A percentile compares a stretch with the other conserved stretches of the same genome.
Conservation (phyloP, 2,329 filamentous ascomycete genomes). For the Fusarium bulbicola region DNA sequence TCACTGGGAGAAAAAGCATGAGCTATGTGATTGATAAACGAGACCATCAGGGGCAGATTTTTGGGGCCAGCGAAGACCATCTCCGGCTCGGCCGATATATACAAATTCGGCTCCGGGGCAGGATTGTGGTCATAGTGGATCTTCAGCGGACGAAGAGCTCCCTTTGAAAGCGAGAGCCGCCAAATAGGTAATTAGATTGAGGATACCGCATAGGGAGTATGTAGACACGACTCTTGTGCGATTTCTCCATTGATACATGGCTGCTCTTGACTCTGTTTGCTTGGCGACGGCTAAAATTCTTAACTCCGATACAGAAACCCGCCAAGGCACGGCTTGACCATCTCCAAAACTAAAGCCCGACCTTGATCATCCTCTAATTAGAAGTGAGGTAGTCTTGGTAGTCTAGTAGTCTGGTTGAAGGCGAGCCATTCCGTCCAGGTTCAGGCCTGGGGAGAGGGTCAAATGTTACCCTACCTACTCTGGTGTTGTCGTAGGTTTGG, state of each 20-base stretch:
- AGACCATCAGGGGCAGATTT: conserved; percentile 8
- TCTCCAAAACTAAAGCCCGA: neutral
- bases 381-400: neutral
- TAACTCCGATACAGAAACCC: neutral
- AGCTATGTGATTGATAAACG: conserved; percentile 6
- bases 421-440: neutral
- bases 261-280: neutral
- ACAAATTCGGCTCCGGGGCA: conserved; percentile 13
- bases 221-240: neutral
- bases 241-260: neutral
- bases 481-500: neutral
- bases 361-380: neutral
- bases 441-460: neutral
- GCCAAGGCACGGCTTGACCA: neutral
- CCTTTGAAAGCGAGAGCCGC: neutral
- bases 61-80: neutral
- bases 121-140: neutral
- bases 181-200: neutral
- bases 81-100: conserved; percentile 17
- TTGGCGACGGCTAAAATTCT: neutral
- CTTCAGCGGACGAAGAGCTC: conserved; percentile 12
- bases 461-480: neutral
- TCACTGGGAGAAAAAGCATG: neutral
- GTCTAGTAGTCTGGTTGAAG: neutral
- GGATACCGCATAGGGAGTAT: neutral